A percentile compares a stretch with the other conserved stretches of the same genome.
Evolutionary conservation across 306 rosid species (phyloP).

Genomic region (Castanospermum australe): DNA sequence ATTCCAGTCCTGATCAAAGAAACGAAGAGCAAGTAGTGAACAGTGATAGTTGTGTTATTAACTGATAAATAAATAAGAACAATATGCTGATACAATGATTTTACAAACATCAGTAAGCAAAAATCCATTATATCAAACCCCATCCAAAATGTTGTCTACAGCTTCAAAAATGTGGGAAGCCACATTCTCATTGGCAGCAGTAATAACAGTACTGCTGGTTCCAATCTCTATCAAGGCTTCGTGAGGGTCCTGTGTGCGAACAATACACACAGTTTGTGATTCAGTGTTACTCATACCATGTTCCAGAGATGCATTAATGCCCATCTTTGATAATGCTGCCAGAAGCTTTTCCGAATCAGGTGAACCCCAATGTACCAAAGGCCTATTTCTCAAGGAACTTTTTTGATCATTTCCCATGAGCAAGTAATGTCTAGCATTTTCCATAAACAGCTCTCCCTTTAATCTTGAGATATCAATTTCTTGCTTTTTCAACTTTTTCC

Average conservation of each 20-base stretch:
- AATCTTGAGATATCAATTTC: slow-evolving; percentile 52
- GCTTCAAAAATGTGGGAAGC: slow-evolving; percentile 58
- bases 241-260: slow-evolving; percentile 54
- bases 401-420: slow-evolving; percentile 27
- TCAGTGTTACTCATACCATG: slow-evolving; percentile 26
- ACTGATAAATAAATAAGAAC: neutral
- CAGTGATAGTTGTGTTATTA: neutral
- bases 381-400: slow-evolving; percentile 23
- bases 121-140: slow-evolving; percentile 31
- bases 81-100: neutral
- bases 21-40: neutral
- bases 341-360: slow-evolving; percentile 57
- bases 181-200: slow-evolving; percentile 43
- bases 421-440: slow-evolving; percentile 51
- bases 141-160: slow-evolving; percentile 45
- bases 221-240: slow-evolving; percentile 62
- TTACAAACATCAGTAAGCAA: neutral
- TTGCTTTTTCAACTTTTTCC: slow-evolving; percentile 56
- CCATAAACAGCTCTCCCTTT: slow-evolving; percentile 58
- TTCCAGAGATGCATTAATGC: slow-evolving; percentile 51
- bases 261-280: slow-evolving; percentile 15
- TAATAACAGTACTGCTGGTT: slow-evolving; percentile 44
- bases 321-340: slow-evolving; percentile 53
- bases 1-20: neutral
- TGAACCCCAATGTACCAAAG: slow-evolving; percentile 54